Evolutionary conservation across 345 rosid species (phyloP), one percentile per base, ranked within the genome.

Genomic region (Capsella bursapastoris): DNA sequence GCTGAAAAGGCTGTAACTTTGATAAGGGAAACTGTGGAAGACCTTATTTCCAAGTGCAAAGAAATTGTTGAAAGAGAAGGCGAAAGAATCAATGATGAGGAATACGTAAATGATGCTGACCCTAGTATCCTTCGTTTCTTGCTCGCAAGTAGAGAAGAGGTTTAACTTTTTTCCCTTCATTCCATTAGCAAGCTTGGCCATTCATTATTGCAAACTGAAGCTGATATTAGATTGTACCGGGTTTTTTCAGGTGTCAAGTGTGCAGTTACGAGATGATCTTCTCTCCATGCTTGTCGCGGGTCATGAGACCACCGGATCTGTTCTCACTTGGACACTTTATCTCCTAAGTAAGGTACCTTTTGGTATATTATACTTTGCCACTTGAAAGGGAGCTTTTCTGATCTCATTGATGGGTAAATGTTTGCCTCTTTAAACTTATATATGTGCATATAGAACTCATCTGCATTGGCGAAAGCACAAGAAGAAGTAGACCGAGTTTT

Each of bases 81-180:
- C 4, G 96, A 94, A 82, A 90, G 87, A 77, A 87, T 94, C 49
- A 67, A 83, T 48, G 88, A 83, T 9, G 97, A 94, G 81, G 98
- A 91, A 72, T 91, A 94, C 76, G 97, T 94, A 35, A 91, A 94
- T 80, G 97, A 91, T 7, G 34, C 90, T 64, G 98, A 94, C 70
- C 97, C 97, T 16, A 94, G 98, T 74, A 90, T 94, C 71, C 89
- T 91, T 11, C 91, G 96, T 11, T 94, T 94, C 82, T 80, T 94
- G 85, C 96, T 94, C 29, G 97, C 98, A 60, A 94, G 97, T 81
- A 83, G 97, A 67, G 96, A 94, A 85, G 96, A 91, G 97, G 97
- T 91, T 28, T 58, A 13, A 73, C 65, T 3, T 64, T 52, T 11
- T 75, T 62, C 40, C 14, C 25, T 49, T 63, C 15, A 1, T 11